Evolutionary conservation across 371 early-diverging fungal genomes (phyloP).

Genomic region (Batrachochytrium dendrobatidis): DNA sequence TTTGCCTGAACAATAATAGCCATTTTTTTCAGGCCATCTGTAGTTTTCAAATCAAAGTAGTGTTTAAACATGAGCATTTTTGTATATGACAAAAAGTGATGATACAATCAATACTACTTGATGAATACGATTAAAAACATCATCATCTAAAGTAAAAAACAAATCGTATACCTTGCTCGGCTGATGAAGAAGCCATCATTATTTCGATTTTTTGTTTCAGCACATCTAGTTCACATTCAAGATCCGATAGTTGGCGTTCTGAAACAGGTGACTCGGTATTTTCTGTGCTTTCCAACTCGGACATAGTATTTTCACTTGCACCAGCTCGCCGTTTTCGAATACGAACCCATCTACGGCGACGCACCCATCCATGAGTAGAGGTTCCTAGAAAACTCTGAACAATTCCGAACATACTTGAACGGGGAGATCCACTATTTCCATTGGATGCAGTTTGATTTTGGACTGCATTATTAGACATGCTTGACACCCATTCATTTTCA

Average conservation of each 20-base stretch:
- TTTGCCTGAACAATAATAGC: constrained; percentile 38
- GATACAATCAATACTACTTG: constrained; percentile 18
- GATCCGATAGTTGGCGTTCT: background rate
- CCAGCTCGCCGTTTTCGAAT: constrained; percentile 65
- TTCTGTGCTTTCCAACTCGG: background rate
- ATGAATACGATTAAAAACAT: constrained; percentile 39
- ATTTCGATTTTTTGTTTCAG: constrained; percentile 25
- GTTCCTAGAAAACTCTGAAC: background rate
- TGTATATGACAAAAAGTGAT: background rate
- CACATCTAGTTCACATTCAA: background rate
- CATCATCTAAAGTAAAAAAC: background rate
- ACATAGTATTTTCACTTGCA: constrained; percentile 8
- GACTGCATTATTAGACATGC: too few relatives aligned
- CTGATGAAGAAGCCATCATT: background rate
- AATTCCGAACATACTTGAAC: background rate
- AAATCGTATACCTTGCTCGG: background rate
- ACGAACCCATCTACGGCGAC: constrained; percentile 70
- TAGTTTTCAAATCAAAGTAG: background rate
- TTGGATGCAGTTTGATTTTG: constrained; percentile 4
- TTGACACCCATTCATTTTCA: constrained; percentile 48
- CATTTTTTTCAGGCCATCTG: constrained; percentile 42
- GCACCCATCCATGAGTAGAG: constrained; percentile 56
- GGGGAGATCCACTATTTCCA: background rate
- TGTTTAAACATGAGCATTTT: background rate
- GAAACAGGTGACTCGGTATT: background rate